phyloP scores from a whole-genome alignment of 208 protist species.

The Strigomonas culicis region DNA sequence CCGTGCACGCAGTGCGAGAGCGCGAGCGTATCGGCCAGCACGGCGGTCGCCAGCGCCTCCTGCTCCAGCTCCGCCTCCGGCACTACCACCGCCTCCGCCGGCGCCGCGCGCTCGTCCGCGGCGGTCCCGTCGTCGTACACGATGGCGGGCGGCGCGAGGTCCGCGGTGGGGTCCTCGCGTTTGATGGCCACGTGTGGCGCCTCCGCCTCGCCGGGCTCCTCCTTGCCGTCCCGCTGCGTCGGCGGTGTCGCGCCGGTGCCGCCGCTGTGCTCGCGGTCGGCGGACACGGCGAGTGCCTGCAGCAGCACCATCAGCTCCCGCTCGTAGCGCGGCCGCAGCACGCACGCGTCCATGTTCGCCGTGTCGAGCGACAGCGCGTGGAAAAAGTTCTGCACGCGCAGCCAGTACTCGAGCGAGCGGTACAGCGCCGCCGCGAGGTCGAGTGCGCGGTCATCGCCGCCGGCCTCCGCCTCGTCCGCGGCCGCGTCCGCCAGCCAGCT shows the following conservation, averaged over 20 bases:
- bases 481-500: constrained; percentile 72
- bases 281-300: constrained; percentile 25
- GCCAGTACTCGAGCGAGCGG: constrained; percentile 62
- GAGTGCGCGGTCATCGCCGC: constrained; percentile 16
- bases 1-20: constrained; percentile 31
- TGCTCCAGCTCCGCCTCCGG: not conserved
- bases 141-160: no score
- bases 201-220: constrained; percentile 20
- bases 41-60: not conserved
- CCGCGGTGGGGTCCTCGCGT: no score
- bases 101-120: no score
- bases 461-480: constrained; percentile 22
- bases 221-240: not conserved
- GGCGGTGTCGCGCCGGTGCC: not conserved
- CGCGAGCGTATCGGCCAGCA: constrained; percentile 34
- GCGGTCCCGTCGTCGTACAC: no score
- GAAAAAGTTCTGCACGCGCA: constrained; percentile 62
- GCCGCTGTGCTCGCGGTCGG: not conserved
- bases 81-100: no score
- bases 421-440: constrained; percentile 36
- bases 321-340: constrained; percentile 69
- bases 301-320: constrained; percentile 62
- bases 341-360: constrained; percentile 49
- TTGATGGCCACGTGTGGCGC: constrained; percentile 3
- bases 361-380: constrained; percentile 56